Percentiles rank a stretch among this genome's conserved stretches.
Evolutionary conservation across 192 early-diverging fungal genomes (phyloP).

Genomic region (Blastocladiella britannica): DNA sequence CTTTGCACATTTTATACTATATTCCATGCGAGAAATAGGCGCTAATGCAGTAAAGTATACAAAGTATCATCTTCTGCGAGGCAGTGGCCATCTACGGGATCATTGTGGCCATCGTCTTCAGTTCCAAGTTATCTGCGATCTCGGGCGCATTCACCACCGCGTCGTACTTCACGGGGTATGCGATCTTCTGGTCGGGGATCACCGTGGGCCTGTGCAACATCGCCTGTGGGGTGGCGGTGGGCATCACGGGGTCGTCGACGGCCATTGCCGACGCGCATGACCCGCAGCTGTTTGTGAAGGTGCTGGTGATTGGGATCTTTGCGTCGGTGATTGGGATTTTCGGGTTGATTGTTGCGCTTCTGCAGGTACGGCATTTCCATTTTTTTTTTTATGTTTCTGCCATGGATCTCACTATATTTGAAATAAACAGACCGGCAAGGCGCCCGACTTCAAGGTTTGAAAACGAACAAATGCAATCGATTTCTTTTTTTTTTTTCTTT

Average conservation of each 20-base stretch:
- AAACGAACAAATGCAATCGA: no score
- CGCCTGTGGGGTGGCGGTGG: slow-evolving; percentile 80
- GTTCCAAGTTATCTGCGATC: slow-evolving; percentile 53
- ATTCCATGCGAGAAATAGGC: neutral
- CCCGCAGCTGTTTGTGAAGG: slow-evolving; percentile 84
- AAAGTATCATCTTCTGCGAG: slow-evolving; percentile 93
- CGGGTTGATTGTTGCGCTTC: slow-evolving; percentile 81
- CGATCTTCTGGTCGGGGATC: slow-evolving; percentile 87
- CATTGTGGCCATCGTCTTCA: slow-evolving; percentile 95
- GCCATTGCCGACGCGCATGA: slow-evolving; percentile 94
- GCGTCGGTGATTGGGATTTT: slow-evolving; percentile 88
- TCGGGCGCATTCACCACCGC: slow-evolving; percentile 18
- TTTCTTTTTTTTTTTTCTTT: no score
- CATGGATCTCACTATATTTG: no score
- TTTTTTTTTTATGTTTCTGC: no score
- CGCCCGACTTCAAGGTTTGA: no score
- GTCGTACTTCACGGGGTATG: slow-evolving; percentile 70
- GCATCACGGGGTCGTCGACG: slow-evolving; percentile 77
- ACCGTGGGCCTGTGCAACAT: slow-evolving; percentile 88
- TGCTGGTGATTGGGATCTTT: slow-evolving; percentile 93
- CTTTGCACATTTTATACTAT: neutral
- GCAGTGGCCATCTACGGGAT: slow-evolving; percentile 98
- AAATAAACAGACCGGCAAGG: no score
- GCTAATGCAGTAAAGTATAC: neutral
- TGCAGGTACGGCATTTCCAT: slow-evolving; percentile 40